Percentiles rank a stretch among this genome's conserved stretches.
phyloP scores from a whole-genome alignment of 2,329 filamentous ascomycete species.

The Waltergamsia citrina region DNA sequence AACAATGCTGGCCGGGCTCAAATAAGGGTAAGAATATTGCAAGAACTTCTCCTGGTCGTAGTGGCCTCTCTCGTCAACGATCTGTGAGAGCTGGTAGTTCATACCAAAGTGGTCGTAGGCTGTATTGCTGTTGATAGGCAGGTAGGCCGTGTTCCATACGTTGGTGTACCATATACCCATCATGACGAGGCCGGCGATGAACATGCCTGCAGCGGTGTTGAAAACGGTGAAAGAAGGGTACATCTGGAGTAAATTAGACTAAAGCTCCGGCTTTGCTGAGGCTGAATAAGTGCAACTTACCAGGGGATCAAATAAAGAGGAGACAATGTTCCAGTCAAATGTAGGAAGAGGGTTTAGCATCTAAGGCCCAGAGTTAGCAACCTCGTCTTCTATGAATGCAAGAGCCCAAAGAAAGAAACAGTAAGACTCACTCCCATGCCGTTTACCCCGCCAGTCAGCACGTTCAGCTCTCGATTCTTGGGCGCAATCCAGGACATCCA shows the following conservation, averaged over 20 bases:
- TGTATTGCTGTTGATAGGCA: conserved; percentile 33
- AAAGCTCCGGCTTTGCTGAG: conserved; percentile 7
- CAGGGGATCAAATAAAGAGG: conserved; percentile 31
- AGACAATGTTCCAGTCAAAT: conserved; percentile 33
- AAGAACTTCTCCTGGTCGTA: conserved; percentile 28
- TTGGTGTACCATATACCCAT: conserved; percentile 31
- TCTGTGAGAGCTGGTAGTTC: conserved; percentile 22
- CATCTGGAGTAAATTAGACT: conserved; percentile 18
- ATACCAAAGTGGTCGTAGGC: conserved; percentile 32
- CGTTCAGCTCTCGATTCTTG: conserved; percentile 25
- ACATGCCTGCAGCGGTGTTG: conserved; percentile 23
- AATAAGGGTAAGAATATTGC: conserved; percentile 30
- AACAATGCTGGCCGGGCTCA: conserved; percentile 13
- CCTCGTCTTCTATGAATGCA: no score
- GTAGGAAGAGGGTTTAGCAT: conserved; percentile 34
- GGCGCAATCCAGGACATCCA: conserved; percentile 49
- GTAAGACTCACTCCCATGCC: conserved; percentile 23
- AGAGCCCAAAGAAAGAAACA: not conserved
- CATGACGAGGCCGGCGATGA: conserved; percentile 26
- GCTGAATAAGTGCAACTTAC: conserved; percentile 19
- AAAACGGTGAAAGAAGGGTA: conserved; percentile 22
- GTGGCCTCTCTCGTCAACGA: conserved; percentile 24
- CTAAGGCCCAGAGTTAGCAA: not conserved
- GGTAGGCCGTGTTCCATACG: conserved; percentile 31
- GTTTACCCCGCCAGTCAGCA: conserved; percentile 29